A percentile compares a stretch with the other conserved stretches of the same genome.
phyloP scores from a whole-genome alignment of 2,329 filamentous ascomycete genomes.

The Pseudogymnoascus sp. region DNA sequence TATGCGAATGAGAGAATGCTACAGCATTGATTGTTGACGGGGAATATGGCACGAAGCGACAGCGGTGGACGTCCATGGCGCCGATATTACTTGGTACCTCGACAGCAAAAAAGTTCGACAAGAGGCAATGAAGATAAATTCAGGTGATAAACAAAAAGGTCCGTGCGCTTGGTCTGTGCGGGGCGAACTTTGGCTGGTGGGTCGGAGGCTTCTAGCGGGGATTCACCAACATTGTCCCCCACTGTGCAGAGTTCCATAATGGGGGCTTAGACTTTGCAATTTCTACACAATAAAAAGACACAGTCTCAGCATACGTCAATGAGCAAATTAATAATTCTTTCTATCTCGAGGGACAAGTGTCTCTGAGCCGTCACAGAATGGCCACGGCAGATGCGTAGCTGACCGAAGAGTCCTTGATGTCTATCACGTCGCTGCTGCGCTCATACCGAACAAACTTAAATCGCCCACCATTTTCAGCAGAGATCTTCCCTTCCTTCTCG shows the following conservation, averaged over 20 bases:
- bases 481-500: constrained; percentile 30
- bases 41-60: constrained; percentile 89
- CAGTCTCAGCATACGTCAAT: not conserved
- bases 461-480: constrained; percentile 24
- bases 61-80: constrained; percentile 90
- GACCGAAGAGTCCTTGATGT: constrained; percentile 69
- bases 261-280: not conserved
- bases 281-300: not conserved
- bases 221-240: not conserved
- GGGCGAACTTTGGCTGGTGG: not conserved
- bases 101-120: constrained; percentile 11
- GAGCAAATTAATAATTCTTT: not conserved
- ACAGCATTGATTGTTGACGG: constrained; percentile 88
- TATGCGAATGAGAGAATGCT: constrained; percentile 74
- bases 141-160: constrained; percentile 7
- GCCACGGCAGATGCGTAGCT: constrained; percentile 94
- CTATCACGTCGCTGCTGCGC: constrained; percentile 66
- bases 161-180: constrained; percentile 5
- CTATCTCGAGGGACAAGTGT: not conserved
- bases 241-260: not conserved
- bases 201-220: not conserved
- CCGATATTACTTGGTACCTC: constrained; percentile 10
- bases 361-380: constrained; percentile 41
- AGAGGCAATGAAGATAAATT: constrained; percentile 9
- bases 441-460: constrained; percentile 80